phyloP scores from a whole-genome alignment of 768 basidiomycete species.

The Hypholoma fasciculare region DNA sequence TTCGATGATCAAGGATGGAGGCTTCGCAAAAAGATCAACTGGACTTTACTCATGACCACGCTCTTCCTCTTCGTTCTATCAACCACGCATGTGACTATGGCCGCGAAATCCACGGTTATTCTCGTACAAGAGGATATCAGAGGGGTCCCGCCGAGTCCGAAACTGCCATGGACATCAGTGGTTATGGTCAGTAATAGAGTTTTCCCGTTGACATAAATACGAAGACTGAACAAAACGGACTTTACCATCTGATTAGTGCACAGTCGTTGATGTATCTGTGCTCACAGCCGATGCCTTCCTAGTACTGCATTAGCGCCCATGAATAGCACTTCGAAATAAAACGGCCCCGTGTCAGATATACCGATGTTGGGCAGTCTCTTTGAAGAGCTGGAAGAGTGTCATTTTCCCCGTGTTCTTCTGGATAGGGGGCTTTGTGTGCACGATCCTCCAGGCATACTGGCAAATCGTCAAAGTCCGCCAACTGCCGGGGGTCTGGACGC shows the following conservation, averaged over 20 bases:
- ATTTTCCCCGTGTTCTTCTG: not conserved
- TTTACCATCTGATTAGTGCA: not conserved
- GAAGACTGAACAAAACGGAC: not conserved
- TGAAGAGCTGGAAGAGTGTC: not conserved
- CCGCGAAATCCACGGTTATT: not conserved
- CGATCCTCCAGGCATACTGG: not conserved
- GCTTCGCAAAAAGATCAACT: not conserved
- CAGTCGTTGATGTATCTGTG: not conserved
- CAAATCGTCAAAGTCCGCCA: constrained; percentile 1
- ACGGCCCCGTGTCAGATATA: not conserved
- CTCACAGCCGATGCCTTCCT: not conserved
- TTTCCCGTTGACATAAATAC: not conserved
- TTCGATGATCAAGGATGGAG: not conserved
- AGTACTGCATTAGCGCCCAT: not conserved
- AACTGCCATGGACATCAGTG: not conserved
- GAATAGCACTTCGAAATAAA: not conserved
- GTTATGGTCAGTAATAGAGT: not conserved
- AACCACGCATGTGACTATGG: not conserved
- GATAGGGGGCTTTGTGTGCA: not conserved
- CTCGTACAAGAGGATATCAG: not conserved
- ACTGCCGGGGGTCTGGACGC: constrained; percentile 4
- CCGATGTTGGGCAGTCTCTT: not conserved
- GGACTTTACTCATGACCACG: not conserved
- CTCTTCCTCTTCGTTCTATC: not conserved
- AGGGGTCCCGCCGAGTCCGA: not conserved